phyloP scores from a whole-genome alignment of 495 filamentous ascomycete genomes.

The Hypoxylon rickii region DNA sequence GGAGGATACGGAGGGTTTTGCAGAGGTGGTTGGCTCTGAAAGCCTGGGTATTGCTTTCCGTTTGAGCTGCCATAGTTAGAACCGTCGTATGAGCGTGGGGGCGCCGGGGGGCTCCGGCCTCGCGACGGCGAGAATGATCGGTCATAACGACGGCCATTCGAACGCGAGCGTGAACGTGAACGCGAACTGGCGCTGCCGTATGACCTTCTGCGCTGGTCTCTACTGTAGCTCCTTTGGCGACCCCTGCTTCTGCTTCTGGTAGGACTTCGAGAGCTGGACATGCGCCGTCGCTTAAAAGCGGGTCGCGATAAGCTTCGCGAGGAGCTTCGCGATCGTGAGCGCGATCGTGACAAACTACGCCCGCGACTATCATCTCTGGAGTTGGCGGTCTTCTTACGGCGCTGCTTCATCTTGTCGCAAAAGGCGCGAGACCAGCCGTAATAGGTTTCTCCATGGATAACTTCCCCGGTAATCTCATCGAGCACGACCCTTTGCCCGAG shows the following conservation, averaged over 20 bases:
- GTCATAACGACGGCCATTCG: slow-evolving; percentile 14
- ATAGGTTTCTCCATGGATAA: slow-evolving; percentile 69
- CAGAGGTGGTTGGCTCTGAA: slow-evolving; percentile 23
- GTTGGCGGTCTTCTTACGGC: slow-evolving; percentile 45
- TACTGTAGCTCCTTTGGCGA: slow-evolving; percentile 49
- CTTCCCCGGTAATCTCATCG: slow-evolving; percentile 64
- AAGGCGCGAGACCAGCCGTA: slow-evolving; percentile 86
- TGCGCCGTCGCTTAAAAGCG: slow-evolving; percentile 40
- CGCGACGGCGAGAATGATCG: slow-evolving; percentile 51
- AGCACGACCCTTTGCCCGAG: slow-evolving; percentile 70
- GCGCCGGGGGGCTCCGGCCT: slow-evolving; percentile 33
- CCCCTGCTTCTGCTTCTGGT: slow-evolving; percentile 16
- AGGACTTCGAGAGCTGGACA: slow-evolving; percentile 35
- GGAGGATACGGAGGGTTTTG: slow-evolving; percentile 41
- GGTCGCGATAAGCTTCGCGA: slow-evolving; percentile 37
- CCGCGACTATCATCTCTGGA: slow-evolving; percentile 16
- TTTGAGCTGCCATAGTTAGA: slow-evolving; percentile 34
- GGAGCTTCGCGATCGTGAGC: slow-evolving; percentile 40
- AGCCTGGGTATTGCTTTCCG: slow-evolving; percentile 31
- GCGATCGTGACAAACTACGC: slow-evolving; percentile 38
- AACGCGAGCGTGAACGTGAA: slow-evolving; percentile 44
- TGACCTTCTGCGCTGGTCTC: slow-evolving; percentile 47
- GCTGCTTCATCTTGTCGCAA: slow-evolving; percentile 78
- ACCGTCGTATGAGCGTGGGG: slow-evolving; percentile 32
- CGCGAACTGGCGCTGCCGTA: slow-evolving; percentile 41